Evolutionary conservation across 768 basidiomycete species (phyloP).

Genomic region (Boletus rubroflammeus): DNA sequence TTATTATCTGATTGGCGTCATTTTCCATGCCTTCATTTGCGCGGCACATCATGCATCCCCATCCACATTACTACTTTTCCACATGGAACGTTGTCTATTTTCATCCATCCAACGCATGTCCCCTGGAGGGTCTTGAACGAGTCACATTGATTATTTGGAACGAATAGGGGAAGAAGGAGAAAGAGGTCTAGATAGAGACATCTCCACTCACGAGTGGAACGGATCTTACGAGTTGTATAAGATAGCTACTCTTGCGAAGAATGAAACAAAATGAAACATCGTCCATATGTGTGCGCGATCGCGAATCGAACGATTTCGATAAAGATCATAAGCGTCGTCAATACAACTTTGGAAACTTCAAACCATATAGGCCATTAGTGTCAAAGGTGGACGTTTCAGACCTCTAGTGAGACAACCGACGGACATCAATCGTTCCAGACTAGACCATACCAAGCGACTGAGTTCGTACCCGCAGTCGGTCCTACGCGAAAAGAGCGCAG

Average conservation of each 20-base stretch:
- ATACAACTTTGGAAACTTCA: not conserved
- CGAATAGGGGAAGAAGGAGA: conserved; percentile 8
- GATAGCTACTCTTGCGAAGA: conserved; percentile 29
- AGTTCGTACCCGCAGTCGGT: not conserved
- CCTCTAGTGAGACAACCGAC: too few relatives aligned
- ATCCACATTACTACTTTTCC: conserved; percentile 26
- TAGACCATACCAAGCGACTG: conserved; percentile 15
- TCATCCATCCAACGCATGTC: conserved; percentile 23
- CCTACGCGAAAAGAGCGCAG: conserved; percentile 10
- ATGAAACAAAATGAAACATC: conserved; percentile 46
- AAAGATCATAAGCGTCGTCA: not conserved
- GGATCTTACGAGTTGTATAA: conserved; percentile 25
- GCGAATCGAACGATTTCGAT: not conserved
- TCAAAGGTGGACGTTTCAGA: too few relatives aligned
- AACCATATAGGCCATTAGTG: not conserved
- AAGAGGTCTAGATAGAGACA: conserved; percentile 14
- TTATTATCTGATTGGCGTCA: conserved; percentile 28
- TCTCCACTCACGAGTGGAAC: conserved; percentile 14
- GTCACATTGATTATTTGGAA: conserved; percentile 10
- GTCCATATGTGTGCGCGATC: conserved; percentile 13
- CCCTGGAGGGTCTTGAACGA: conserved; percentile 26
- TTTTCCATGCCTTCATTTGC: conserved; percentile 15
- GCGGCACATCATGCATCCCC: conserved; percentile 28
- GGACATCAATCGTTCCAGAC: not conserved
- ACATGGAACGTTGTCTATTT: conserved; percentile 29